Percentiles rank a stretch among this genome's conserved stretches.
Evolutionary conservation across 768 basidiomycete species (phyloP).

Genomic region (Lentinula raphanica): DNA sequence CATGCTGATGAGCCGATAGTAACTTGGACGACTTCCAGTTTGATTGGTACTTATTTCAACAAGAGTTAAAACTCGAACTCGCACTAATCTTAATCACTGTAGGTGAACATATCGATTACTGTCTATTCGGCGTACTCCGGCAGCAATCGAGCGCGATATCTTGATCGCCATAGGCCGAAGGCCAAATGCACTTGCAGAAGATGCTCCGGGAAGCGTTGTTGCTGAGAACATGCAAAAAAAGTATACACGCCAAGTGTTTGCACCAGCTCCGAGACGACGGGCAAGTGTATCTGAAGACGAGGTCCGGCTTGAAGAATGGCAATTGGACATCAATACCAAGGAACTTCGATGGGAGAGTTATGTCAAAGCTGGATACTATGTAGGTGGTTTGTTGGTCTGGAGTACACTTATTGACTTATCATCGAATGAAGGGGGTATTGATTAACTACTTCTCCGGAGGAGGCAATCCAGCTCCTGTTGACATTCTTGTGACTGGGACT

Average conservation of each 20-base stretch:
- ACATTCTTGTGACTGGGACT: slow-evolving; percentile 73
- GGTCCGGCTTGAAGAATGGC: slow-evolving; percentile 52
- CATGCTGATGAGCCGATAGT: too few species aligned
- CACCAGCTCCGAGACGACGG: slow-evolving; percentile 36
- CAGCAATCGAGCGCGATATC: slow-evolving; percentile 82
- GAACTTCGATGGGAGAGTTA: slow-evolving; percentile 83
- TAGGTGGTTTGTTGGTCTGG: slow-evolving; percentile 29
- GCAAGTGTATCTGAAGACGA: slow-evolving; percentile 27
- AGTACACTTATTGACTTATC: slow-evolving; percentile 52
- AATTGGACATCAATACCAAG: slow-evolving; percentile 66
- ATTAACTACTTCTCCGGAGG: slow-evolving; percentile 10
- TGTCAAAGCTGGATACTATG: slow-evolving; percentile 82
- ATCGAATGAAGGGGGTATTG: slow-evolving; percentile 40
- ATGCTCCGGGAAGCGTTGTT: slow-evolving; percentile 47
- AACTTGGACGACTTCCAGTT: slow-evolving; percentile 18
- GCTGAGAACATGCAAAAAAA: slow-evolving; percentile 58
- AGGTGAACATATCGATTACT: slow-evolving; percentile 85
- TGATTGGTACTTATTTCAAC: slow-evolving; percentile 33
- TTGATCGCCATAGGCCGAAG: slow-evolving; percentile 70
- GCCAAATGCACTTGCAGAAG: slow-evolving; percentile 16
- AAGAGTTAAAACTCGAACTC: not conserved
- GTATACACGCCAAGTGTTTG: slow-evolving; percentile 57
- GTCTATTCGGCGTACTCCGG: slow-evolving; percentile 80
- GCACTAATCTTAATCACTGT: slow-evolving; percentile 14
- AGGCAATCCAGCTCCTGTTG: slow-evolving; percentile 50